Base-by-base conservation (phyloP, 306 rosid species). In the Prosopis cineraria region DNA sequence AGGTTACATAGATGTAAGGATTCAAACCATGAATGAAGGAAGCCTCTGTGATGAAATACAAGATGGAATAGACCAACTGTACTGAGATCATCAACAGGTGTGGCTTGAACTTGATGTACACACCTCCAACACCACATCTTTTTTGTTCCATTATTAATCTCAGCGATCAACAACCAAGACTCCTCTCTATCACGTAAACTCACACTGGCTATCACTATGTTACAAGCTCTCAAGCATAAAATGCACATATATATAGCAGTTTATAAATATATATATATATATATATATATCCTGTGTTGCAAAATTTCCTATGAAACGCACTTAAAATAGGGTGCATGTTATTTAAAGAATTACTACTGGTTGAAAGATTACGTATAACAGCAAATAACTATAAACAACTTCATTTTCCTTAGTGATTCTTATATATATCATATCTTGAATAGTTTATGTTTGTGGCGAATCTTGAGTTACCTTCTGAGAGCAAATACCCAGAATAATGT, bases 11-110 rank as follows among this genome's bases (percentile, higher is more conserved):
- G 45, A 87, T 90, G 6, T 84, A 88, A 79, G 90, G 90, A 68
- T 84, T 90, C 87, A 85, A 72, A 3, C 94, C 94, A 82, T 78
- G 91, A 27, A 82, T 85, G 89, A 90, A 90, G n/a, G 93, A 90
- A 69, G 91, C 86, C 58, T 90, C 90, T 0, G 83, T 75, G 43
- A 90, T 72, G 31, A 85, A 82, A 78, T 85, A 87, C 19, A 90
- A 66, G 71, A 87, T 68, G 4, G 91, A 85, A 22, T 85, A 89
- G 27, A 86, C 88, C 3, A 80, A 0, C 56, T 90, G 91, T 31
- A 76, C 29, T 16, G 76, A 39, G 8, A 78, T 24, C 89, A 90
- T 85, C 25, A 87, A 71, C 14, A 90, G 3, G 27, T 87, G 93
- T 24, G 93, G 85, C 73, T 84, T 87, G 69, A 82, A 82, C 69